Percentiles rank a stretch among this genome's conserved stretches.
These are phyloP conservation scores for Aureobasidium mangrovei DNA, from an alignment of 2,329 filamentous ascomycete genomes.

Conservation along the genomic window DNA sequence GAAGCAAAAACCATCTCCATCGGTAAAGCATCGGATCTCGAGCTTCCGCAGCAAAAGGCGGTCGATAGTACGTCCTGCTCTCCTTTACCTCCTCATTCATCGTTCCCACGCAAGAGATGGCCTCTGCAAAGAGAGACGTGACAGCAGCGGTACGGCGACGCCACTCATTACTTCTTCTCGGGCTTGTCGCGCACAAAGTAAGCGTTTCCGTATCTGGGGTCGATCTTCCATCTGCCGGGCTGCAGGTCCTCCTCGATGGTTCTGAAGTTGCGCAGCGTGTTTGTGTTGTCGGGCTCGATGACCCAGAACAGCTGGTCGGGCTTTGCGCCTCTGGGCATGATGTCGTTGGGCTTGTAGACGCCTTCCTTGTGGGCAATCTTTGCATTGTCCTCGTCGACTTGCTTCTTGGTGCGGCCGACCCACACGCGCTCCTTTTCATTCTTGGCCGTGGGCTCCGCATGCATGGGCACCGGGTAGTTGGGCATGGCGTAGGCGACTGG, in stretches of 20 bases:
- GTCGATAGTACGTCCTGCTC: too few species aligned
- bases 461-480: constrained; percentile 7
- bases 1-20: too few species aligned
- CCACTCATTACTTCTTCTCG: constrained; percentile 19
- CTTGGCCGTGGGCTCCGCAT: constrained; percentile 14
- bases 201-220: constrained; percentile 26
- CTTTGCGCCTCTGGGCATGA: constrained; percentile 25
- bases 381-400: constrained; percentile 32
- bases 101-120: background rate
- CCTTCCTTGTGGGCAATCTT: constrained; percentile 28
- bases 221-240: constrained; percentile 28
- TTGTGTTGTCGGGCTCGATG: constrained; percentile 24
- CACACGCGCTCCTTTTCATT: constrained; percentile 20
- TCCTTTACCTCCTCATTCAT: too few species aligned
- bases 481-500: constrained; percentile 12
- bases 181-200: constrained; percentile 27
- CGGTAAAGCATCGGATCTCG: too few species aligned
- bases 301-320: constrained; percentile 31
- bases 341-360: constrained; percentile 26
- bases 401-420: constrained; percentile 29
- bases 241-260: constrained; percentile 25
- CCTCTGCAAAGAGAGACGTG: background rate
- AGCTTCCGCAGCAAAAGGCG: too few species aligned
- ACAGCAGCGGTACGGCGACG: background rate
- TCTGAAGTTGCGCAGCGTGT: constrained; percentile 26